phyloP scores from a whole-genome alignment of 2,329 filamentous ascomycete species.

The Ustulina deusta region DNA sequence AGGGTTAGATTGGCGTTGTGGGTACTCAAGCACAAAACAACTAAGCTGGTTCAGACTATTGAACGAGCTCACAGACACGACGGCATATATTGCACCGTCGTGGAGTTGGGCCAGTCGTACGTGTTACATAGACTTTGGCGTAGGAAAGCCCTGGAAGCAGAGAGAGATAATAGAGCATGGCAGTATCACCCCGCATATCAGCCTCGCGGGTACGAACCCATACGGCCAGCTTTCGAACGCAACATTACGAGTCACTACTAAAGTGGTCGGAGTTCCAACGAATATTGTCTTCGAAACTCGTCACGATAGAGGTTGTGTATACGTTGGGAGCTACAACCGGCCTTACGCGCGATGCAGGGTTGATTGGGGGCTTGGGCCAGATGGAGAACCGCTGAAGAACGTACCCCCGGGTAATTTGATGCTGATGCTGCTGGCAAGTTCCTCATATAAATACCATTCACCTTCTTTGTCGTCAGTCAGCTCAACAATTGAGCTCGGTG shows the following conservation, averaged over 20 bases:
- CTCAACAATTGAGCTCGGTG: background rate
- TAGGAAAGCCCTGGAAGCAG: background rate
- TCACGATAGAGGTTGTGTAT: background rate
- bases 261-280: background rate
- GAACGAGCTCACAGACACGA: background rate
- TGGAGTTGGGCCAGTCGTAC: background rate
- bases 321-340: background rate
- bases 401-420: background rate
- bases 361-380: constrained; percentile 2
- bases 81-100: background rate
- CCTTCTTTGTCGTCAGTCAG: background rate
- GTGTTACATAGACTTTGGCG: background rate
- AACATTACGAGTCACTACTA: background rate
- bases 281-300: background rate
- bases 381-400: background rate
- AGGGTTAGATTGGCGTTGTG: background rate
- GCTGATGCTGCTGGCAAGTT: background rate
- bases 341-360: background rate
- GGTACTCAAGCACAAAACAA: background rate
- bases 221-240: constrained; percentile 9
- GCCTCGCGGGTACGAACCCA: constrained; percentile 1
- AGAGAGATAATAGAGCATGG: background rate
- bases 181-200: background rate
- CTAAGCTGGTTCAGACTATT: background rate
- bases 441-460: background rate